These are phyloP conservation scores for Malassezia pachydermatis DNA, from an alignment of 1,284 basidiomycete species.

Conservation along the genomic window DNA sequence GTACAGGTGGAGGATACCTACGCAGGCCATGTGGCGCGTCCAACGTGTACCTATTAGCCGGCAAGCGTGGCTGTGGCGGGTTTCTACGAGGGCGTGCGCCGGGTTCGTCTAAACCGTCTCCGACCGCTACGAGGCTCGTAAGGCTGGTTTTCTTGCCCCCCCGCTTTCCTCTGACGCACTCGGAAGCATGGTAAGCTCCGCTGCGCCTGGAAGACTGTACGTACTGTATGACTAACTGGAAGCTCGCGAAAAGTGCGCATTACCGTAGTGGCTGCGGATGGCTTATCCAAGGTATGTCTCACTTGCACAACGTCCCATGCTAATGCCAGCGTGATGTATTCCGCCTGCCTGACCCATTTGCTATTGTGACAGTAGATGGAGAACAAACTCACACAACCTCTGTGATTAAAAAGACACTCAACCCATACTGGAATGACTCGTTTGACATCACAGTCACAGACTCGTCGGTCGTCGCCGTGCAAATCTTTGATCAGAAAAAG, in stretches of 20 bases:
- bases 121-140: too few relatives aligned
- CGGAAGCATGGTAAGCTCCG: slow-evolving; percentile 36
- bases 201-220: slow-evolving; percentile 28
- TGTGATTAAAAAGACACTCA: slow-evolving; percentile 48
- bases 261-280: slow-evolving; percentile 47
- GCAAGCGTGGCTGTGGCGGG: too few relatives aligned
- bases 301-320: neutral
- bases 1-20: too few relatives aligned
- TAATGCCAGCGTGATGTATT: slow-evolving; percentile 32
- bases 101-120: too few relatives aligned
- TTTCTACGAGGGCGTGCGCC: too few relatives aligned
- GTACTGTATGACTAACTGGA: neutral
- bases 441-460: slow-evolving; percentile 63
- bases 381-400: slow-evolving; percentile 84
- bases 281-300: slow-evolving; percentile 30
- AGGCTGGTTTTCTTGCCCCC: too few relatives aligned
- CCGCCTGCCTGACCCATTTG: slow-evolving; percentile 84
- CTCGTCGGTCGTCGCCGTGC: slow-evolving; percentile 78
- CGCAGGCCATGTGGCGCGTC: too few relatives aligned
- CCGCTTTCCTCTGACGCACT: neutral
- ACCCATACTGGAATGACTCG: slow-evolving; percentile 48
- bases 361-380: slow-evolving; percentile 84
- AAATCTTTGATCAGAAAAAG: slow-evolving; percentile 94
- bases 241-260: slow-evolving; percentile 39
- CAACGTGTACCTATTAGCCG: too few relatives aligned